Percentiles rank a stretch among this genome's conserved stretches.
These are phyloP conservation scores for Rhizopus stolonifer DNA, from an alignment of 371 early-diverging fungal species.

Conservation along the genomic window DNA sequence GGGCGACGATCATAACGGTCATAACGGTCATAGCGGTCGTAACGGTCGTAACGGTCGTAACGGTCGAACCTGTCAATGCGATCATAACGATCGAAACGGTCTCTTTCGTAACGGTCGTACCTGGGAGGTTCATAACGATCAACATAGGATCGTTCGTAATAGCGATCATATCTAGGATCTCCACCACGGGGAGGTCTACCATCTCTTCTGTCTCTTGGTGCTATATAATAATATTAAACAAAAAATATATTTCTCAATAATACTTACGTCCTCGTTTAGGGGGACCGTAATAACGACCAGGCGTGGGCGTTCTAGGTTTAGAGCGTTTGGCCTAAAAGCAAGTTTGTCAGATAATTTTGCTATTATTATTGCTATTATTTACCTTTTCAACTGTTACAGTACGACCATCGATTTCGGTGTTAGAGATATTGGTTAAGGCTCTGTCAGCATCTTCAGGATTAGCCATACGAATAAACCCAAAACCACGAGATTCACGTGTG, in stretches of 20 bases:
- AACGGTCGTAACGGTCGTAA: conserved; percentile 55
- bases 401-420: conserved; percentile 72
- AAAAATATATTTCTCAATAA: neutral
- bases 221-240: conserved; percentile 15
- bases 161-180: conserved; percentile 47
- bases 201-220: conserved; percentile 29
- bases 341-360: neutral
- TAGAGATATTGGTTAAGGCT: conserved; percentile 61
- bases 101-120: conserved; percentile 55
- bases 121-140: conserved; percentile 55
- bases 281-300: conserved; percentile 86
- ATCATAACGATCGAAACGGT: conserved; percentile 55
- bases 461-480: conserved; percentile 83
- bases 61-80: conserved; percentile 54
- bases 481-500: conserved; percentile 79
- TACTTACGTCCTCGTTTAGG: conserved; percentile 57
- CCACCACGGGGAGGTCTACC: conserved; percentile 29
- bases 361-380: neutral
- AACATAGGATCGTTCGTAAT: conserved; percentile 54
- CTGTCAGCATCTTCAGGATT: conserved; percentile 73
- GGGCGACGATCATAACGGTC: conserved; percentile 61
- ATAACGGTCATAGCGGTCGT: conserved; percentile 49
- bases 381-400: conserved; percentile 75
- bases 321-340: conserved; percentile 62
- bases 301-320: conserved; percentile 81